A percentile compares a stretch with the other conserved stretches of the same genome.
Conservation (phyloP, 2,329 filamentous ascomycete genomes). For the Nemania sp. region DNA sequence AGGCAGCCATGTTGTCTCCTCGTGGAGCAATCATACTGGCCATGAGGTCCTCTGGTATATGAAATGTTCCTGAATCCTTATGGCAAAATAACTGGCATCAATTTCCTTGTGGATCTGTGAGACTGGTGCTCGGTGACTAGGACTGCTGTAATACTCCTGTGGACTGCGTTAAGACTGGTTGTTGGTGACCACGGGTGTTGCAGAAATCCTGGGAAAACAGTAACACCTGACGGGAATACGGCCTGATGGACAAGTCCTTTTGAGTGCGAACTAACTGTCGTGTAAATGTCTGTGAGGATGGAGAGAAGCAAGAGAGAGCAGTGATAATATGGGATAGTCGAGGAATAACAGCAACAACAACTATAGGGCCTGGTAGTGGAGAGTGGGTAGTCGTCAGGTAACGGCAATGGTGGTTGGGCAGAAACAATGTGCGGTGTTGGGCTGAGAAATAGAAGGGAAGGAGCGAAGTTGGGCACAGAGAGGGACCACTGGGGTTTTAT, state of each 20-base stretch:
- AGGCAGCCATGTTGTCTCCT: slow-evolving; percentile 65
- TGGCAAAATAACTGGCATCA: slow-evolving; percentile 49
- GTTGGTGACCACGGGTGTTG: slow-evolving; percentile 41
- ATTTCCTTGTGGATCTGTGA: slow-evolving; percentile 46
- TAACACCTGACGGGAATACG: slow-evolving; percentile 45
- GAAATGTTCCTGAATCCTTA: slow-evolving; percentile 54
- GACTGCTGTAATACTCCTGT: slow-evolving; percentile 35
- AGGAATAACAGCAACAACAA: slow-evolving; percentile 8
- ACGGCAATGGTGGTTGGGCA: slow-evolving; percentile 54
- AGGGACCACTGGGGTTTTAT: slow-evolving; percentile 66
- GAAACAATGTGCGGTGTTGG: slow-evolving; percentile 50
- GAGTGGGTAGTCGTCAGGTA: slow-evolving; percentile 44
- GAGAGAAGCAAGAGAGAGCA: slow-evolving; percentile 28
- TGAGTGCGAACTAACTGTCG: slow-evolving; percentile 26
- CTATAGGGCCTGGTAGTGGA: slow-evolving; percentile 38
- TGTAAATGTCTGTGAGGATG: slow-evolving; percentile 33
- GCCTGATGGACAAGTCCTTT: slow-evolving; percentile 32
- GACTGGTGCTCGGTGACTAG: slow-evolving; percentile 47
- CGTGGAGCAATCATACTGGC: slow-evolving; percentile 62
- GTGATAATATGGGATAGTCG: slow-evolving; percentile 33
- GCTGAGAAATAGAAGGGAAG: slow-evolving; percentile 52
- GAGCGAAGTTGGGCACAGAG: slow-evolving; percentile 54
- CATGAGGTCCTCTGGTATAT: slow-evolving; percentile 59
- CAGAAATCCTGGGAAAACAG: slow-evolving; percentile 44
- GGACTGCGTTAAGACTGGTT: slow-evolving; percentile 30